Conservation (phyloP, 495 filamentous ascomycete genomes). For the Talaromyces trachyspermus region DNA sequence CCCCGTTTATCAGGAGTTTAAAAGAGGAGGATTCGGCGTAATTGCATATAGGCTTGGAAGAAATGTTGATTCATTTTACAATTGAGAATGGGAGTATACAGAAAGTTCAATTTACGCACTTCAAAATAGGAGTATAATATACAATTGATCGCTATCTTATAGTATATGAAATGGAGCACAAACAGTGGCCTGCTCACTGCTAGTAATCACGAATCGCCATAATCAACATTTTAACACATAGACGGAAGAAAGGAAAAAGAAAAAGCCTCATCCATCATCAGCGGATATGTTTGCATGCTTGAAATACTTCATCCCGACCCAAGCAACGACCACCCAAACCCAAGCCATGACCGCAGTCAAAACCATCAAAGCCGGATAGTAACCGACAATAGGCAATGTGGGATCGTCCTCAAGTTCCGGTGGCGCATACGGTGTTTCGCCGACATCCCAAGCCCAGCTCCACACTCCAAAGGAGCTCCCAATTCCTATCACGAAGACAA, state of each 20-base stretch:
- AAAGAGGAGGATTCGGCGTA: too few species aligned
- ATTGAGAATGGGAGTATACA: too few species aligned
- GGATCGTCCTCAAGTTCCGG: slow-evolving; percentile 89
- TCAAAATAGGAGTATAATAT: too few species aligned
- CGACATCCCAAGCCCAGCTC: slow-evolving; percentile 99
- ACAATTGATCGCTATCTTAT: too few species aligned
- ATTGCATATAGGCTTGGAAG: too few species aligned
- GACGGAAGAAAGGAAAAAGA: background rate
- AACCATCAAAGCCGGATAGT: slow-evolving; percentile 91
- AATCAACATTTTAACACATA: background rate
- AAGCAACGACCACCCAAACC: slow-evolving; percentile 96
- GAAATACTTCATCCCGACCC: slow-evolving; percentile 99
- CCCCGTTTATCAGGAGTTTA: too few species aligned
- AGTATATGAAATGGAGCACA: too few species aligned
- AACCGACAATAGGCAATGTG: slow-evolving; percentile 88
- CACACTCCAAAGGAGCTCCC: slow-evolving; percentile 94
- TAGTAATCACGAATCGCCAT: too few species aligned
- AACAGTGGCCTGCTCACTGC: too few species aligned
- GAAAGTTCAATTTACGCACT: too few species aligned
- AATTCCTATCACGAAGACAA: slow-evolving; percentile 92
- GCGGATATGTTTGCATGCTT: slow-evolving; percentile 83
- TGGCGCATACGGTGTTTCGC: slow-evolving; percentile 89
- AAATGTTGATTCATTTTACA: too few species aligned
- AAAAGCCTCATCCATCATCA: slow-evolving; percentile 37
- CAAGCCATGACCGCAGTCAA: slow-evolving; percentile 93